phyloP scores from a whole-genome alignment of 2,329 filamentous ascomycete species.

The Aspergillus pseudotamarii region DNA sequence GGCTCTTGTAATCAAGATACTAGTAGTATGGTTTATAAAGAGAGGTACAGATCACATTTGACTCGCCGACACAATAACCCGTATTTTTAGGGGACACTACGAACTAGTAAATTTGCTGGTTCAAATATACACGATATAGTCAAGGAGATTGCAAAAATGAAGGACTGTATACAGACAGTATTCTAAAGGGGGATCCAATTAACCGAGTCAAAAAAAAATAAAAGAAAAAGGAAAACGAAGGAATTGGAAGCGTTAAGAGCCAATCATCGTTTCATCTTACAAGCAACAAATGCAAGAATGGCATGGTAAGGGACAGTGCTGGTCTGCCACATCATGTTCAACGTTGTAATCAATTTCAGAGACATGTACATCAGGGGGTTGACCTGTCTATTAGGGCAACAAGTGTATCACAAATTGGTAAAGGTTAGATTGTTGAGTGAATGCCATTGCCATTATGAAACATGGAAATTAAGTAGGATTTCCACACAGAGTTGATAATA shows the following conservation, averaged over 20 bases:
- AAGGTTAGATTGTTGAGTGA: neutral
- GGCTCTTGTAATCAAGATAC: neutral
- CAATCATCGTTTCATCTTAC: neutral
- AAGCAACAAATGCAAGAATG: neutral
- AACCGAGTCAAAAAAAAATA: neutral
- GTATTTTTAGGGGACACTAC: neutral
- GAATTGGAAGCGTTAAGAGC: neutral
- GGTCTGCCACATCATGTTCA: conserved; percentile 1
- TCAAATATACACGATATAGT: neutral
- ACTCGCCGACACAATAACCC: neutral
- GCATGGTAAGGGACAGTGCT: neutral
- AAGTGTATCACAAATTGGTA: neutral
- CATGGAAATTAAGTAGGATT: neutral
- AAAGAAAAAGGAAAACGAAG: neutral
- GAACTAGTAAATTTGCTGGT: neutral
- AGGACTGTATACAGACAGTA: neutral
- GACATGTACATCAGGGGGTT: neutral
- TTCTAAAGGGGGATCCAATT: neutral
- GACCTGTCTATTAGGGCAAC: neutral
- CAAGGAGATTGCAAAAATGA: neutral
- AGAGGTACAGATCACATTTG: neutral
- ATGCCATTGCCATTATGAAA: conserved; percentile 1
- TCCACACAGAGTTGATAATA: conserved; percentile 3
- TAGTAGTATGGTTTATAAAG: neutral
- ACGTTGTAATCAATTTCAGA: neutral